A percentile compares a stretch with the other conserved stretches of the same genome.
phyloP scores from a whole-genome alignment of 108 stramenopile genomes.

The Chaetoceros muelleri region DNA sequence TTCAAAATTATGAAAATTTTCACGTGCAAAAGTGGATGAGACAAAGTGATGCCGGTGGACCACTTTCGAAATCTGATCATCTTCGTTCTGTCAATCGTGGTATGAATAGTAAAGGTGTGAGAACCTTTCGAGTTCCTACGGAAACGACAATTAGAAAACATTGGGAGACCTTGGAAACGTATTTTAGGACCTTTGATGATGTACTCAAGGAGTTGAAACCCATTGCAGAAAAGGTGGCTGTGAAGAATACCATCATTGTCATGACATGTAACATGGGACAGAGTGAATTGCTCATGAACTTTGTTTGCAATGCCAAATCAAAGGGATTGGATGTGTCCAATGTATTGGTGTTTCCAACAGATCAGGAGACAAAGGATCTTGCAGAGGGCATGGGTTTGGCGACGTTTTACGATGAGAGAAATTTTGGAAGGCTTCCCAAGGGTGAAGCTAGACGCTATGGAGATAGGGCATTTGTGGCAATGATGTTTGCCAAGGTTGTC shows the following conservation, averaged over 20 bases:
- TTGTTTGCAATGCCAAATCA: constrained; percentile 22
- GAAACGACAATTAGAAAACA: constrained; percentile 16
- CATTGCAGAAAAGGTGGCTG: constrained; percentile 37
- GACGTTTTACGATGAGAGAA: constrained; percentile 32
- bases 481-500: constrained; percentile 70
- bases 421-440: constrained; percentile 41
- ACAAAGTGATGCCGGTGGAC: constrained; percentile 3
- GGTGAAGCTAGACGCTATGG: constrained; percentile 47
- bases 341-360: constrained; percentile 34
- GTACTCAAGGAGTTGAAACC: constrained; percentile 35
- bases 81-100: constrained; percentile 44
- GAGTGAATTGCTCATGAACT: constrained; percentile 36
- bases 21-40: constrained; percentile 72
- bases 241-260: constrained; percentile 27
- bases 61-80: constrained; percentile 17
- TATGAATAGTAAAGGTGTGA: constrained; percentile 33
- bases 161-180: constrained; percentile 38
- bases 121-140: constrained; percentile 35
- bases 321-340: constrained; percentile 24
- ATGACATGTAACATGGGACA: constrained; percentile 44
- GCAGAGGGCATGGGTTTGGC: constrained; percentile 27
- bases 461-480: constrained; percentile 51
- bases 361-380: constrained; percentile 25
- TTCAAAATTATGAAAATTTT: constrained; percentile 70
- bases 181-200: constrained; percentile 36